Percentiles rank a stretch among this genome's conserved stretches.
Conservation (phyloP, 2,329 filamentous ascomycete species). For the Colletotrichum acutatum region DNA sequence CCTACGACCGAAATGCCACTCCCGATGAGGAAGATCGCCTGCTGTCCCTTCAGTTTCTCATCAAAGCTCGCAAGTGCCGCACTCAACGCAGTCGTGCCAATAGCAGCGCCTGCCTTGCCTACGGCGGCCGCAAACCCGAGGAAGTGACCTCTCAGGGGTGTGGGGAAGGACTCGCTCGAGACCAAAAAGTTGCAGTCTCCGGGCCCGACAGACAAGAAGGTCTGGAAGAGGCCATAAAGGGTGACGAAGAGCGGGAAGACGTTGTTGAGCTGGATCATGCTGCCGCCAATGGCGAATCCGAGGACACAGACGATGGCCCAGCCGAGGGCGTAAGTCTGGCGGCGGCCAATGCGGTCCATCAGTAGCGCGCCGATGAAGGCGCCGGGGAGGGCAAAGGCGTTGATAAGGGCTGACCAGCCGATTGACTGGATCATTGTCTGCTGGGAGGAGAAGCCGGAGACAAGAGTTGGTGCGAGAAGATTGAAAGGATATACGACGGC, state of each 20-base stretch:
- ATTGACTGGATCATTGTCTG: constrained; percentile 38
- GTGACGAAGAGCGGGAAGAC: constrained; percentile 62
- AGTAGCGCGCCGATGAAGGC: constrained; percentile 39
- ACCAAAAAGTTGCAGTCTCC: constrained; percentile 60
- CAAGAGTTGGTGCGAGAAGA: constrained; percentile 37
- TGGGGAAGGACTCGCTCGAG: constrained; percentile 61
- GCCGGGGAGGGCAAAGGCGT: constrained; percentile 40
- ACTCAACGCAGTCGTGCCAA: constrained; percentile 52
- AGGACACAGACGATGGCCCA: constrained; percentile 46
- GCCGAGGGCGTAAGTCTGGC: constrained; percentile 40
- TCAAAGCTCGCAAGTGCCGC: constrained; percentile 33
- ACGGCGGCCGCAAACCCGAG: constrained; percentile 61
- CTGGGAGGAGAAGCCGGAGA: constrained; percentile 37
- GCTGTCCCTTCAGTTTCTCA: constrained; percentile 39
- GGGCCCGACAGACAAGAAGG: constrained; percentile 57
- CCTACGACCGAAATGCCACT: constrained; percentile 41
- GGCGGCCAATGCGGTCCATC: constrained; percentile 40
- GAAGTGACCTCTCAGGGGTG: constrained; percentile 60
- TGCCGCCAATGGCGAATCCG: constrained; percentile 60
- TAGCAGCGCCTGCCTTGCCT: constrained; percentile 61
- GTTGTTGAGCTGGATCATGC: constrained; percentile 55
- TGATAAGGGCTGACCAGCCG: constrained; percentile 42
- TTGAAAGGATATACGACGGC: constrained; percentile 39
- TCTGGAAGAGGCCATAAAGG: constrained; percentile 62
- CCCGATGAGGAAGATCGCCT: constrained; percentile 42